Conservation (phyloP, 345 rosid species). For the Balakata baccata region DNA sequence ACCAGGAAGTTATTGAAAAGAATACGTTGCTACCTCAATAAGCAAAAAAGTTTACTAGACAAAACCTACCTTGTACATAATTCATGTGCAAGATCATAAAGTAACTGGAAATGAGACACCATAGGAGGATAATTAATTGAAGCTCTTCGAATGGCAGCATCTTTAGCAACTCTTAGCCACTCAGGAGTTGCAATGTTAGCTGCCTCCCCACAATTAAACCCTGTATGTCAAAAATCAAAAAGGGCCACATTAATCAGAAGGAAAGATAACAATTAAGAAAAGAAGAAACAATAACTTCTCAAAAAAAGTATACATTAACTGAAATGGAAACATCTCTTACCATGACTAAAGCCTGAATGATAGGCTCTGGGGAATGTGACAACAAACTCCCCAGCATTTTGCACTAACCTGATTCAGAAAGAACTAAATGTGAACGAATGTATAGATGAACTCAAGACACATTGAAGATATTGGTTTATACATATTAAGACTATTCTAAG, state of each 20-base stretch:
- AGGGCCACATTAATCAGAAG: conserved; percentile 7
- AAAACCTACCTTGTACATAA: conserved; percentile 66
- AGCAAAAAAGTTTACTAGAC: conserved; percentile 9
- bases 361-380: conserved; percentile 98
- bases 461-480: not conserved
- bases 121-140: conserved; percentile 93
- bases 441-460: not conserved
- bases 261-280: not conserved
- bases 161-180: conserved; percentile 83
- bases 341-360: conserved; percentile 99
- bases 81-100: conserved; percentile 85
- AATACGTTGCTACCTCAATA: conserved; percentile 11
- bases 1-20: conserved; percentile 3
- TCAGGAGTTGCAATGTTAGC: conserved; percentile 96
- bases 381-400: conserved; percentile 59
- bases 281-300: not conserved
- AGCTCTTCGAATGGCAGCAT: conserved; percentile 96
- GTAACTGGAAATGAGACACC: conserved; percentile 99
- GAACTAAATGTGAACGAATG: not conserved
- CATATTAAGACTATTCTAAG: conserved; percentile 1
- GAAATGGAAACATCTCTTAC: conserved; percentile 34
- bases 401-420: conserved; percentile 26
- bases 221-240: conserved; percentile 35
- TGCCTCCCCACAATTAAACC: conserved; percentile 96
- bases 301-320: not conserved